Evolutionary conservation across 148 eudicot species (phyloP).

Genomic region (Nepenthes gracilis): DNA sequence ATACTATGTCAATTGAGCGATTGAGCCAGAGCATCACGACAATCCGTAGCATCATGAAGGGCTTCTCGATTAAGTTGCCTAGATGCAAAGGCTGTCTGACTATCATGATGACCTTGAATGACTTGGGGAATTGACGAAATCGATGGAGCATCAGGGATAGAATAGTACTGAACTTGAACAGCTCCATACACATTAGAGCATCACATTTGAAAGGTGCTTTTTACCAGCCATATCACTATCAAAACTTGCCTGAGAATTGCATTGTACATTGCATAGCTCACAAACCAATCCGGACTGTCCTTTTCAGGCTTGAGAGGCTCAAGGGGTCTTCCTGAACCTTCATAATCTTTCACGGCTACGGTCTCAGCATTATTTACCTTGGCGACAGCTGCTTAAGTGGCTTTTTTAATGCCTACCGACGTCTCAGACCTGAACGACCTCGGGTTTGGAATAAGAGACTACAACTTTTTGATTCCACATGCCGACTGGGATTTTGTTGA

Average conservation of each 20-base stretch:
- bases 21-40: constrained; percentile 21
- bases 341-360: constrained; percentile 11
- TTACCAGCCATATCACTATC: constrained; percentile 60
- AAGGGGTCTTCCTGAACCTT: constrained; percentile 29
- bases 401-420: constrained; percentile 4
- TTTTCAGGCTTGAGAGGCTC: constrained; percentile 40
- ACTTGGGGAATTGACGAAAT: constrained; percentile 16
- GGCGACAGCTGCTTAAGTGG: constrained; percentile 6
- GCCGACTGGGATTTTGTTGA: too few species aligned
- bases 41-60: constrained; percentile 20
- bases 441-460: constrained; percentile 12
- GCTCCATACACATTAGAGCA: constrained; percentile 40
- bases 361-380: constrained; percentile 15
- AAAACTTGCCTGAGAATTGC: constrained; percentile 55
- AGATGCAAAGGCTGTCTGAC: too few species aligned
- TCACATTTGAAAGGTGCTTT: constrained; percentile 49
- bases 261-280: constrained; percentile 61
- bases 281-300: constrained; percentile 33
- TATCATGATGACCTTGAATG: constrained; percentile 10
- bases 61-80: constrained; percentile 6
- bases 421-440: constrained; percentile 3
- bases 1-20: constrained; percentile 25
- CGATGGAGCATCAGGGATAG: constrained; percentile 26
- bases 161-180: constrained; percentile 34
- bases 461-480: constrained; percentile 7